Evolutionary conservation across 345 rosid species (phyloP), one percentile per base, ranked within the genome.

Genomic region (Euphorbia pulcherrima): DNA sequence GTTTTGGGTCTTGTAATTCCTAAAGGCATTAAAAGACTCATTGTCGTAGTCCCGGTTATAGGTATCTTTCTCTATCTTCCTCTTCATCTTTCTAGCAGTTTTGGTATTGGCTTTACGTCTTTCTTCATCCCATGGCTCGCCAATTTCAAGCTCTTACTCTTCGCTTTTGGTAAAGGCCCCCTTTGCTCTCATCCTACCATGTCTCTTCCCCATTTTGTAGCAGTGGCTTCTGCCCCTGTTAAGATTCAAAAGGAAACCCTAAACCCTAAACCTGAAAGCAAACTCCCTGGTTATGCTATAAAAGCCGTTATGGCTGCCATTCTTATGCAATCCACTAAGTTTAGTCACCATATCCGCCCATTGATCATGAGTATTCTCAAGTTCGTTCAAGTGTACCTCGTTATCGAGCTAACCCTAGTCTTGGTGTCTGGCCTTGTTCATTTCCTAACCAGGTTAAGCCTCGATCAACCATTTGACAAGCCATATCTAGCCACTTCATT

Each of bases 81-180:
- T 48, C 81, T 83, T 4, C 51, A 57, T 16, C 71, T 80, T n/a
- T n/a, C n/a, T 17, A 47, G 65, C 62, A 73, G 82, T 0, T 17
- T 74, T 0, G 69, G 80, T 30, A 29, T 69, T 0, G 86, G 86
- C 35, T 21, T 53, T 62, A 82, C 87, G 0, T 76, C 77, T 1
- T 85, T 85, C 63, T 79, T 80, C 77, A 60, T 82, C 48, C 55
- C 78, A 29, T 85, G 92, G 87, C 86, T 87, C 24, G 85, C 83
- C 11, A 85, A 80, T 59, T 87, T 87, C 83, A 85, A 84, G 75
- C 78, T 87, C 68, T 56, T 83, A 20, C 82, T 83, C 63, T 82
- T 87, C 30, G 84, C 87, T 51, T 79, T 83, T 5, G 81, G 72
- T 6, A 62, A 65, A 2, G 92, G 86, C 66, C 83, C 84, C 44